Conservation (phyloP, 163 green algal species). For the Scenedesmus sp. region DNA sequence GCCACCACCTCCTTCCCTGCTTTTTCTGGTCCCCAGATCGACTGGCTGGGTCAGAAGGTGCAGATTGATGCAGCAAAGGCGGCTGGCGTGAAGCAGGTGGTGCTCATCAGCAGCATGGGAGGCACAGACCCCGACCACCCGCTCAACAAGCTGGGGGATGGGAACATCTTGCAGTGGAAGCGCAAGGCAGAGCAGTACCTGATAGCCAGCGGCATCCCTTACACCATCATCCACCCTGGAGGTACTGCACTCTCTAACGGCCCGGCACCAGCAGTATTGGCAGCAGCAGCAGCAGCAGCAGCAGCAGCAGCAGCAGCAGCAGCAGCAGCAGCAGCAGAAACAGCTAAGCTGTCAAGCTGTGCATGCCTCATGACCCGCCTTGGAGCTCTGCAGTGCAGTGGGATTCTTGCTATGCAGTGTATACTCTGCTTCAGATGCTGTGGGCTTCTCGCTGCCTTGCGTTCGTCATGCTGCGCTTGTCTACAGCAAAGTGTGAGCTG, state of each 20-base stretch:
- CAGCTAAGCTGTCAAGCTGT: neutral
- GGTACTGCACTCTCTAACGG: no score
- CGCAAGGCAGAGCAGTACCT: constrained; percentile 93
- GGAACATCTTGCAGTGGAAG: constrained; percentile 95
- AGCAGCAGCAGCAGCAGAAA: neutral
- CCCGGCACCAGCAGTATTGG: no score
- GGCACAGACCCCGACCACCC: constrained; percentile 81
- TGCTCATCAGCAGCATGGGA: constrained; percentile 90
- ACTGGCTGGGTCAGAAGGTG: constrained; percentile 92
- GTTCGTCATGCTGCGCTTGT: no score
- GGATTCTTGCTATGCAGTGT: neutral
- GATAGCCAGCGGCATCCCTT: constrained; percentile 75
- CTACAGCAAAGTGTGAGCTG: no score
- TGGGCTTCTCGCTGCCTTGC: no score
- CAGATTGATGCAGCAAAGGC: constrained; percentile 93
- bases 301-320: neutral
- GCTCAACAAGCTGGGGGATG: constrained; percentile 85
- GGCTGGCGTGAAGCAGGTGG: constrained; percentile 87
- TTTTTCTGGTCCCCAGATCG: constrained; percentile 72
- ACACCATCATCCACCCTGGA: constrained; percentile 92
- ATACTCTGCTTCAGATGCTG: neutral
- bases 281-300: no score
- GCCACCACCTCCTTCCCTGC: neutral
- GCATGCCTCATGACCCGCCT: no score
- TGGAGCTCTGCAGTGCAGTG: neutral